Evolutionary conservation across 352 stramenopile genomes (phyloP), one percentile per base, ranked within the genome.

Genomic region (Peronosclerospora sorghi): DNA sequence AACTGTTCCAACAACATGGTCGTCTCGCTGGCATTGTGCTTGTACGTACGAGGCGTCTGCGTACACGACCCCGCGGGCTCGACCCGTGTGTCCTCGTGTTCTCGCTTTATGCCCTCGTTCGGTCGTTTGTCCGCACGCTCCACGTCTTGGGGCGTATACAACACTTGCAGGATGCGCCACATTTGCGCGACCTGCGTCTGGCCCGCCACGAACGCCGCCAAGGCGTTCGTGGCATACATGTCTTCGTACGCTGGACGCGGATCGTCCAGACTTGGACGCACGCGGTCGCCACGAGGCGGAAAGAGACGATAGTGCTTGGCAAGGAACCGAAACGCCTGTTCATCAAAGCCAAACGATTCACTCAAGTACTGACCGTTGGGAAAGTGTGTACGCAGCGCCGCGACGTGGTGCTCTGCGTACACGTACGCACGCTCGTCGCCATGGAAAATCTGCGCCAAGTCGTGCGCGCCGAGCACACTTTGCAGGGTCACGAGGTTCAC

Each of bases 311-410:
- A 94, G 26, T 91, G 62, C 10, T 69, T 77, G 13, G 81, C 78
- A 1, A 94, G 54, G 20, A 91, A 94, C 0, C 76, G 68, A 37
- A 94, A 94, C 0, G 75, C 73, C 38, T 89, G 61, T 52, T 91
- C 76, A 43, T 94, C 77, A 48, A 94, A 94, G 0, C 81, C 81
- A 47, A 91, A 94, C 0, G 74, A 73, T 14, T 86, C 75, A 35
- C 80, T 83, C 20, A 91, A 58, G 12, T 86, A 56, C n/a, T 68
- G 52, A 0, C 68, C 61, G 48, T 86, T 58, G 40, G 80, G 62
- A 47, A 91, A 86, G 40, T 84, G 62, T 26, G 68, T 54, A 2
- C 79, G 66, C 68, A 87, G 72, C 1, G 43, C 46, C 32, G 85
- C 70, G 14, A 82, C 47, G 32, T 76, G 62, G 12, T 79, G 61